Evolutionary conservation across 1,284 basidiomycete genomes (phyloP), one percentile per base, ranked within the genome.

Genomic region (Trametes pubescens): DNA sequence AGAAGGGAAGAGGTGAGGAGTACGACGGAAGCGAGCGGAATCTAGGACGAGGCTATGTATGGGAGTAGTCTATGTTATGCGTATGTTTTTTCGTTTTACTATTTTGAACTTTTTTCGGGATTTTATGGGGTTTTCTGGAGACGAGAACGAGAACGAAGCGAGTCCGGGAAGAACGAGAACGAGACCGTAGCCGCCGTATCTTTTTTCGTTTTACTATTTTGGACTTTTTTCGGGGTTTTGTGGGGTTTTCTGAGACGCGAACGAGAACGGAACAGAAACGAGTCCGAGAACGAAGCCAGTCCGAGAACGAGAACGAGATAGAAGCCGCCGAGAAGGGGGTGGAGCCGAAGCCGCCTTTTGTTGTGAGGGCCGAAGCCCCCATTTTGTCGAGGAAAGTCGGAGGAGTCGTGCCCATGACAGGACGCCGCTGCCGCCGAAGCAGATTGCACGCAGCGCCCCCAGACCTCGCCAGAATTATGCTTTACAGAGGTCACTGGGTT

Each of bases 401-500:
- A 52, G 34, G 21, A 21, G 37, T n/a, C 35, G 34, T 35, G 18
- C 29, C 29, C 29, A 52, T n/a, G 35, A 52, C 51, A n/a, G 14
- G 51, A 52, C 51, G 35, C 51, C 35, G 22, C 51, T 9, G n/a
- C 21, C 51, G 21, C 51, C 51, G 51, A 11, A 52, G 51, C 51
- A 26, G 21, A 40, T n/a, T 14, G 51, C 18, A 35, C 32, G 8
- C 51, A 18, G 26, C 35, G 51, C 18, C 40, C 40, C 40, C 18
- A 43, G 40, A n/a, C 40, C 40, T 43, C 40, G 40, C 40, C 14
- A n/a, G 29, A 32, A 4, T 32, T 2, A 43, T 43, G 18, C 40
- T 16, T 2, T 16, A 13, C 18, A 7, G 18, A 7, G 6, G 8
- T 18, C 18, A 43, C 18, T n/a, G 40, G 40, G 14, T 16, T 4